phyloP scores from a whole-genome alignment of 2,329 filamentous ascomycete genomes.

The Phaeoacremonium minimum region DNA sequence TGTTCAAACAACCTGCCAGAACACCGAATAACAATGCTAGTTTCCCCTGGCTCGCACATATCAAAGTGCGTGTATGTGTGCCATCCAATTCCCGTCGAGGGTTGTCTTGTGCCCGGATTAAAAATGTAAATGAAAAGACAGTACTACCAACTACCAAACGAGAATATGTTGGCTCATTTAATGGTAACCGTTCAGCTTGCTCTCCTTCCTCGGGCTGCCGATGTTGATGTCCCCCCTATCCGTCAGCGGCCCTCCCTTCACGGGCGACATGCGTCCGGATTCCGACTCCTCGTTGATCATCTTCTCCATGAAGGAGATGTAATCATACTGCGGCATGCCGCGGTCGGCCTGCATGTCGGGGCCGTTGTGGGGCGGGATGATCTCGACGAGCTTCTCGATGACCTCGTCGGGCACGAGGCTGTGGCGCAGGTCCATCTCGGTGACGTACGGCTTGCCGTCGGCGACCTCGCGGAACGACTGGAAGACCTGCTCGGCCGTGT shows the following conservation, averaged over 20 bases:
- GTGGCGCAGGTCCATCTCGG: constrained; percentile 92
- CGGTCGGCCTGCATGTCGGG: constrained; percentile 84
- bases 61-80: too few species aligned
- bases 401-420: constrained; percentile 95
- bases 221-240: constrained; percentile 21
- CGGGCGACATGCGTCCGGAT: constrained; percentile 10
- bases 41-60: too few species aligned
- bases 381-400: constrained; percentile 84
- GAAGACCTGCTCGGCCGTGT: constrained; percentile 97
- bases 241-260: constrained; percentile 10
- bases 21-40: too few species aligned
- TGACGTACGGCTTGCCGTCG: constrained; percentile 98
- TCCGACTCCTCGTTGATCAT: constrained; percentile 48
- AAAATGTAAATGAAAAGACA: too few species aligned
- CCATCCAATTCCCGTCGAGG: too few species aligned
- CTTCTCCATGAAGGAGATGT: constrained; percentile 95
- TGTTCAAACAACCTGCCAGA: too few species aligned
- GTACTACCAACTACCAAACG: too few species aligned
- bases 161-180: too few species aligned
- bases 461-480: constrained; percentile 97
- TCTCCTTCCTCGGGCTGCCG: constrained; percentile 25
- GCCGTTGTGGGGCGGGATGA: constrained; percentile 80
- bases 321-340: constrained; percentile 85
- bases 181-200: constrained; percentile 28
- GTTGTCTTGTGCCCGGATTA: too few species aligned